phyloP scores from a whole-genome alignment of 2,329 filamentous ascomycete genomes.

The Balansia obtecta region DNA sequence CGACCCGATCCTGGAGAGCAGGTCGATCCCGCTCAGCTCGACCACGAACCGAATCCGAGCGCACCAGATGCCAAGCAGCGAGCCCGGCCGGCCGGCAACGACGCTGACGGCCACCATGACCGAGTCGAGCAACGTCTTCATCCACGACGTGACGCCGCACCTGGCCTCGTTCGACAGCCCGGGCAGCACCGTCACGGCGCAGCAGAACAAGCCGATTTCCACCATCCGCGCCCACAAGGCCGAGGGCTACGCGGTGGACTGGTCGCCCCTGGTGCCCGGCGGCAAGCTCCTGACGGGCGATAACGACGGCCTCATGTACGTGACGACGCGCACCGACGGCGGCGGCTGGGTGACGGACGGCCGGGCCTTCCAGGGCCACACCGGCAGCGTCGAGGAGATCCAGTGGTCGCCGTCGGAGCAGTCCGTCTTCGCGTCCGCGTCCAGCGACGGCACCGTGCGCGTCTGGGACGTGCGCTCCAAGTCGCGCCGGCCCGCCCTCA shows the following conservation, averaged over 20 bases:
- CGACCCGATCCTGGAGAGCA: slow-evolving; percentile 89
- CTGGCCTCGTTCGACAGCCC: slow-evolving; percentile 83
- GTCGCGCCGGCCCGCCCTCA: slow-evolving; percentile 75
- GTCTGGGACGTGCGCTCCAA: slow-evolving; percentile 94
- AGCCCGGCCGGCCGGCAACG: slow-evolving; percentile 58
- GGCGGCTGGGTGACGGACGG: slow-evolving; percentile 84
- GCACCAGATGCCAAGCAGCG: slow-evolving; percentile 64
- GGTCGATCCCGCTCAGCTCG: slow-evolving; percentile 70
- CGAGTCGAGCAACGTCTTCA: slow-evolving; percentile 76
- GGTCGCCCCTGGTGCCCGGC: slow-evolving; percentile 65
- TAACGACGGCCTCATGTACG: slow-evolving; percentile 78
- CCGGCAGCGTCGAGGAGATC: slow-evolving; percentile 78
- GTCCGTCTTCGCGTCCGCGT: slow-evolving; percentile 89
- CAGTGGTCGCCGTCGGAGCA: slow-evolving; percentile 93
- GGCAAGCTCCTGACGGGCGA: slow-evolving; percentile 89
- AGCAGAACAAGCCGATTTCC: slow-evolving; percentile 77
- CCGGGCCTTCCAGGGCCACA: slow-evolving; percentile 72
- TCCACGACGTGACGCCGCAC: slow-evolving; percentile 89
- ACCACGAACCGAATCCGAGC: slow-evolving; percentile 90
- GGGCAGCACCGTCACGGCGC: slow-evolving; percentile 64
- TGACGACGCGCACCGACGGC: slow-evolving; percentile 74
- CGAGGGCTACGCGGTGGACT: slow-evolving; percentile 95
- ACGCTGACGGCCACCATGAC: slow-evolving; percentile 88
- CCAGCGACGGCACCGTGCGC: slow-evolving; percentile 86
- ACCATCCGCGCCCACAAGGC: slow-evolving; percentile 84